phyloP scores from a whole-genome alignment of 2,329 filamentous ascomycete species.

The Cadophora sp. region DNA sequence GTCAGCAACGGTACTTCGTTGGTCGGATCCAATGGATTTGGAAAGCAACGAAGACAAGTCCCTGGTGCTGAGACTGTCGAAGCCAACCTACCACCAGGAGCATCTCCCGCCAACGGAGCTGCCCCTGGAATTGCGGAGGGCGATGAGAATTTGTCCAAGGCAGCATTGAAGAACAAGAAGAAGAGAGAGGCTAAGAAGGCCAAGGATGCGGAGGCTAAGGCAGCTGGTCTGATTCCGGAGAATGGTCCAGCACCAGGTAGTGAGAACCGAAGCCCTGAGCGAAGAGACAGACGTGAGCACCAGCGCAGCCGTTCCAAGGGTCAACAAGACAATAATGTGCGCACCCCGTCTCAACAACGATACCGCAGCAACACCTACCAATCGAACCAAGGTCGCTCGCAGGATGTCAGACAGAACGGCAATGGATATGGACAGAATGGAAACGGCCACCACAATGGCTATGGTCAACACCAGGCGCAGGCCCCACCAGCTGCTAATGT shows the following conservation, averaged over 20 bases:
- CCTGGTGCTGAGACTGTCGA: constrained; percentile 83
- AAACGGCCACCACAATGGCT: constrained; percentile 39
- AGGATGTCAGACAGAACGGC: constrained; percentile 31
- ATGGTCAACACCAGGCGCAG: constrained; percentile 30
- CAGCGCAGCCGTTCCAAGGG: constrained; percentile 59
- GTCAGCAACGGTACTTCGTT: constrained; percentile 78
- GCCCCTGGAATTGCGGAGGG: constrained; percentile 67
- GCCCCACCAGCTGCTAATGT: constrained; percentile 33
- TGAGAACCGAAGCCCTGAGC: constrained; percentile 44
- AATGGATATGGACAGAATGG: constrained; percentile 42
- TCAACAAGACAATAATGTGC: constrained; percentile 50
- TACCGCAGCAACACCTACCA: constrained; percentile 59
- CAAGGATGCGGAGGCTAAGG: constrained; percentile 76
- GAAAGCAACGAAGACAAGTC: constrained; percentile 73
- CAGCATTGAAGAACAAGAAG: constrained; percentile 96
- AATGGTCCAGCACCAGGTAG: constrained; percentile 40
- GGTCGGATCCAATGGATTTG: constrained; percentile 77
- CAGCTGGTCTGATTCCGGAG: constrained; percentile 48
- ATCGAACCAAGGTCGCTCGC: constrained; percentile 18
- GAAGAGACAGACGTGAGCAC: constrained; percentile 60
- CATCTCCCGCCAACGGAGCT: constrained; percentile 66
- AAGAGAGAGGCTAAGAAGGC: constrained; percentile 93
- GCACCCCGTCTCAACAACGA: constrained; percentile 54
- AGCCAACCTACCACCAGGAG: constrained; percentile 66
- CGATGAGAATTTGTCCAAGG: constrained; percentile 77